Conservation (phyloP, 495 filamentous ascomycete genomes). For the Rostrohypoxylon terebratum region DNA sequence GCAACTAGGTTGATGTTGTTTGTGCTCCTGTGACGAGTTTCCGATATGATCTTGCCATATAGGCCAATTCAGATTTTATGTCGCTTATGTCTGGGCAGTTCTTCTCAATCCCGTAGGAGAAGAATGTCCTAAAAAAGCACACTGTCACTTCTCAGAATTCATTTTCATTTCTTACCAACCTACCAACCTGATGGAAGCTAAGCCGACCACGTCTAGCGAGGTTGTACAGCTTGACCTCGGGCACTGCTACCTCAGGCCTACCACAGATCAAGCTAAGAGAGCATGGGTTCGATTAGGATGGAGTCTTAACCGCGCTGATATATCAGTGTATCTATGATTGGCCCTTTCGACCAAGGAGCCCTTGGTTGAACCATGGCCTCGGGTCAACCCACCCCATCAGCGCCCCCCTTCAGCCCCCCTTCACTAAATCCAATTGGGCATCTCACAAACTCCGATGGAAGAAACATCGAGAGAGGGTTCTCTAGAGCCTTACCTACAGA, state of each 20-base stretch:
- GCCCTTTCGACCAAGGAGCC: conserved; percentile 26
- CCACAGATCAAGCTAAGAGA: not conserved
- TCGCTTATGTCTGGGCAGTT: not conserved
- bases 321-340: conserved; percentile 22
- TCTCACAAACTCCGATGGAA: not conserved
- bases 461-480: conserved; percentile 18
- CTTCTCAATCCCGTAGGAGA: not conserved
- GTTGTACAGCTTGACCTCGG: conserved; percentile 14
- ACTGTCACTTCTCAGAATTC: not conserved
- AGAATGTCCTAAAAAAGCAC: not conserved
- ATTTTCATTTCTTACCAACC: too few relatives aligned
- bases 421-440: conserved; percentile 15
- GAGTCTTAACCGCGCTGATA: conserved; percentile 35
- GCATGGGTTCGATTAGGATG: conserved; percentile 12
- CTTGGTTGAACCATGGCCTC: conserved; percentile 36
- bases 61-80: not conserved
- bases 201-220: conserved; percentile 23
- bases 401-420: not conserved
- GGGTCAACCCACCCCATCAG: conserved; percentile 34
- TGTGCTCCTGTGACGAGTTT: conserved; percentile 1
- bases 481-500: conserved; percentile 15
- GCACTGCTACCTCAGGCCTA: conserved; percentile 11
- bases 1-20: not conserved
- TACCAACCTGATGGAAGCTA: too few relatives aligned
- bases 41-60: not conserved